These are phyloP conservation scores for Xylaria cubensis DNA, from an alignment of 495 filamentous ascomycete species.

Conservation along the genomic window DNA sequence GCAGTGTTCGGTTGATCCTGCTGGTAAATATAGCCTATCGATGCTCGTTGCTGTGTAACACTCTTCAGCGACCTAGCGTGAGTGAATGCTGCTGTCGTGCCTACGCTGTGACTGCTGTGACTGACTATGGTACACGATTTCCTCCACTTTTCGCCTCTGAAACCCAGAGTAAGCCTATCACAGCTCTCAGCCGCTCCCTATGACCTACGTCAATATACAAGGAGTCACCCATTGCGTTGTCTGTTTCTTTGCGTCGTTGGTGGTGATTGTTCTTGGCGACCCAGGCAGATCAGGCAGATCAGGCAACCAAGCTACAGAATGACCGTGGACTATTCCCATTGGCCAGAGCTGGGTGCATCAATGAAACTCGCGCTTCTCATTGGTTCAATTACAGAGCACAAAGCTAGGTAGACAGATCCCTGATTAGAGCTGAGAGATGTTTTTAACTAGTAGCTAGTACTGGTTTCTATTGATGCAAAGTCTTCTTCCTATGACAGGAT, in stretches of 20 bases:
- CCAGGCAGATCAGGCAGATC: slow-evolving; percentile 4
- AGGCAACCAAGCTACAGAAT: background rate
- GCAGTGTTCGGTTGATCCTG: no score
- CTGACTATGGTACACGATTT: background rate
- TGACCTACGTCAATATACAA: background rate
- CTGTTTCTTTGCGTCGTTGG: background rate
- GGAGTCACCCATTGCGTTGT: background rate
- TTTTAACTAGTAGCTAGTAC: background rate
- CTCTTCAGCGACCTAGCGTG: background rate
- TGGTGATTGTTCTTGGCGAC: background rate
- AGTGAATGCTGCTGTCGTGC: background rate
- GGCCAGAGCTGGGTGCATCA: background rate
- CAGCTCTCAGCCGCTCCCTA: background rate
- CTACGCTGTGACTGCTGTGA: background rate
- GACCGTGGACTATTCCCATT: background rate
- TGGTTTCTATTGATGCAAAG: slow-evolving; percentile 2
- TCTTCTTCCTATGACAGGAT: background rate
- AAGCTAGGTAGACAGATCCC: background rate
- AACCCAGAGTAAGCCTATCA: background rate
- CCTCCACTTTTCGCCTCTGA: background rate
- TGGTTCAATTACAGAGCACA: background rate
- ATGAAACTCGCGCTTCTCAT: background rate
- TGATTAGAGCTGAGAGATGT: background rate
- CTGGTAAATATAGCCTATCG: background rate
- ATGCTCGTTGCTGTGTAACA: background rate